Conservation (phyloP, 2,329 filamentous ascomycete genomes). For the Aspergillus amoenus region DNA sequence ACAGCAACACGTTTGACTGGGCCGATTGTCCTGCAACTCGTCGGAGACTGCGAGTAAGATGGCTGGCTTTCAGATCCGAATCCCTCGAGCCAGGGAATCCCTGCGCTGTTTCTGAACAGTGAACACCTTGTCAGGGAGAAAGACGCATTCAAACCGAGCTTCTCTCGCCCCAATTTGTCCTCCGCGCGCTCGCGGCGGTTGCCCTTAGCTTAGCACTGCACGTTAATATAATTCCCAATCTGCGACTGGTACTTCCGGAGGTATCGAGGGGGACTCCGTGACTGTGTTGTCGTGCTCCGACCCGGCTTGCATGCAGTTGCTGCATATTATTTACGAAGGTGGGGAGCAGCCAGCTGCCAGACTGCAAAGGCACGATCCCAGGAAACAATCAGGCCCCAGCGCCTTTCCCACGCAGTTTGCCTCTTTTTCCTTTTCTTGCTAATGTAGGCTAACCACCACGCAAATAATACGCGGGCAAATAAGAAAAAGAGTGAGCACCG, state of each 20-base stretch:
- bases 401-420: conserved; percentile 5
- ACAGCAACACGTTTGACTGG: conserved; percentile 15
- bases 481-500: background rate
- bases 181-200: conserved; percentile 9
- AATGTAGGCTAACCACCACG: background rate
- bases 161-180: background rate
- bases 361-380: conserved; percentile 6
- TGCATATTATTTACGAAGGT: conserved; percentile 9
- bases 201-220: background rate
- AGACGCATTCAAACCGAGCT: background rate
- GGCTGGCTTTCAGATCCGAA: conserved; percentile 9
- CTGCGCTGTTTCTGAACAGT: conserved; percentile 6
- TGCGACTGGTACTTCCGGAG: background rate
- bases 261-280: background rate
- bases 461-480: background rate
- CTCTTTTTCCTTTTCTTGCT: conserved; percentile 4
- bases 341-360: background rate
- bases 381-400: background rate
- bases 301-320: conserved; percentile 20
- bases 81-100: background rate
- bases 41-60: conserved; percentile 8
- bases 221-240: conserved; percentile 10
- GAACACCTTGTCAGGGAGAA: background rate
- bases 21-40: conserved; percentile 10
- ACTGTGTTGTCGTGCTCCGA: background rate